Evolutionary conservation across 2,329 filamentous ascomycete genomes (phyloP), one percentile per base, ranked within the genome.

Genomic region (Aureobasidium subglaciale): DNA sequence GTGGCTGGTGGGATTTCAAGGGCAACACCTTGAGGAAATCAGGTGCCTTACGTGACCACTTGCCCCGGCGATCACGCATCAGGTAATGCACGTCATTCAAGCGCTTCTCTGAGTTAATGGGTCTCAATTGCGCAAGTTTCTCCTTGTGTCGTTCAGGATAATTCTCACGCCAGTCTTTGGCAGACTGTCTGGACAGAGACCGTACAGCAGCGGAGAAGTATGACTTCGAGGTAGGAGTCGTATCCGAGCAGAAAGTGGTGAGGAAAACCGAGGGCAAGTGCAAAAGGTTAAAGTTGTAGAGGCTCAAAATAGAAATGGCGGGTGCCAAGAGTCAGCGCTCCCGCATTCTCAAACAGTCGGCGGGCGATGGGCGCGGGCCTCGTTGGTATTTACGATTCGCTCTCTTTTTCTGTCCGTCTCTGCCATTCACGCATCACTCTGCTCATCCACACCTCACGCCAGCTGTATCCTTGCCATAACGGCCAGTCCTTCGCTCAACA

Each of bases 291-390:
- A n/a, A n/a, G n/a, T n/a, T n/a, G n/a, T n/a, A n/a, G n/a, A n/a
- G n/a, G n/a, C 46, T 35, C 22, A 50, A 38, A 50, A 50, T 50
- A 50, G 46, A 50, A 50, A 37, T 38, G 24, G 46, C 46, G 46
- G 46, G 22, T 27, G 46, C 46, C 46, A 50, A 50, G 45, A 35
- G 29, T 27, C 32, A 29, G 32, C 46, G 29, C 18, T 38, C 24
- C 46, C 46, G 46, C 46, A 37, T 50, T n/a, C 18, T 50, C 46
- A 50, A 50, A 50, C 32, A 48, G 30, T 48, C 30, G 27, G 42
- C 27, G 42, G 42, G 42, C 43, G 43, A n/a, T 20, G 11, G 29
- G 6, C 30, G 32, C 20, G 24, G 6, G n/a, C 32, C 34, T 37
- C 34, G 4, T 40, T n/a, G n/a, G n/a, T n/a, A n/a, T n/a, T n/a